phyloP scores from a whole-genome alignment of 1,284 basidiomycete species.

The Microbotryomycetes sp. region DNA sequence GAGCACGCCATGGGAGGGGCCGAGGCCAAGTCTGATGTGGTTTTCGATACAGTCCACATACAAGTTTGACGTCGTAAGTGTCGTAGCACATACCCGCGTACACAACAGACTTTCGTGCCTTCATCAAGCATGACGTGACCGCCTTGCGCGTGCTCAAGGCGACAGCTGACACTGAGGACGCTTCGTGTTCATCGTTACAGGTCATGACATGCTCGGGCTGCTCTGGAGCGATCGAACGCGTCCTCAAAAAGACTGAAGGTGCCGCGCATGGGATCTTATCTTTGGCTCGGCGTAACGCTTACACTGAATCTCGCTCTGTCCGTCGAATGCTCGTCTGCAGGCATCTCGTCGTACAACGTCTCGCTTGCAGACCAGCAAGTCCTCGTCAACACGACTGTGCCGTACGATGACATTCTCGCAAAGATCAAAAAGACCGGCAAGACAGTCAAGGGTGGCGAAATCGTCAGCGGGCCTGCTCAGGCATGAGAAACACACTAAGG shows the following conservation, averaged over 20 bases:
- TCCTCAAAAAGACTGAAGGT: conserved; percentile 34
- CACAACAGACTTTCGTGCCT: no score
- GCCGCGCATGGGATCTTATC: not conserved
- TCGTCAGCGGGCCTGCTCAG: not conserved
- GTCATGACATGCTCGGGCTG: conserved; percentile 35
- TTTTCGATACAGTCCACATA: conserved; percentile 24
- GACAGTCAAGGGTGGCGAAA: conserved; percentile 19
- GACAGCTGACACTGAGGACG: no score
- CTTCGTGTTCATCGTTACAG: not conserved
- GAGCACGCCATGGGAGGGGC: not conserved
- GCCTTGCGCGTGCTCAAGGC: no score
- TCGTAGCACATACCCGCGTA: not conserved
- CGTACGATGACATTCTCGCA: conserved; percentile 23
- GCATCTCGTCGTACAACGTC: conserved; percentile 22
- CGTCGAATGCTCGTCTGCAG: conserved; percentile 2
- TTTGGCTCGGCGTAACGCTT: not conserved
- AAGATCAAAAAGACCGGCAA: conserved; percentile 35
- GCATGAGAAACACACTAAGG: no score
- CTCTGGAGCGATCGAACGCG: conserved; percentile 33
- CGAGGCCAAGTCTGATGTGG: not conserved
- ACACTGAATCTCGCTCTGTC: not conserved
- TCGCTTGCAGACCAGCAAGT: conserved; percentile 27
- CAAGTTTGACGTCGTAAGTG: conserved; percentile 32
- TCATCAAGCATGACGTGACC: not conserved
- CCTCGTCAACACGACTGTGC: conserved; percentile 16